phyloP scores from a whole-genome alignment of 768 basidiomycete species.

The Coprinopsis sp. region DNA sequence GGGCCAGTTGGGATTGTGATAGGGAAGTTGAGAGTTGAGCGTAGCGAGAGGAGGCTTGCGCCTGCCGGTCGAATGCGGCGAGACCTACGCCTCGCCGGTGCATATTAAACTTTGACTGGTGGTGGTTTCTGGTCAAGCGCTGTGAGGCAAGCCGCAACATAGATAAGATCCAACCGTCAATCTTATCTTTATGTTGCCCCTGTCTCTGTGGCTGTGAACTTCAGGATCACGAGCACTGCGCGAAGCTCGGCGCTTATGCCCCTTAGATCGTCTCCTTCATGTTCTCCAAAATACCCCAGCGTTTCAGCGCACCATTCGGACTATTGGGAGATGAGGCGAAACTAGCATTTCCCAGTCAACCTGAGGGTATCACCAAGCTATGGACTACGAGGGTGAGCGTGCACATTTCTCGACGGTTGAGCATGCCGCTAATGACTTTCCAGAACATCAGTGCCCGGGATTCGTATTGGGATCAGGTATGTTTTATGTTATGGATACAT shows the following conservation, averaged over 20 bases:
- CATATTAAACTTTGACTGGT: slow-evolving; percentile 42
- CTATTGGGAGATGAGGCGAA: slow-evolving; percentile 83
- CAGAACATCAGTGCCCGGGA: slow-evolving; percentile 76
- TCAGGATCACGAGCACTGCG: not conserved
- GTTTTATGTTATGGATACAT: slow-evolving; percentile 16
- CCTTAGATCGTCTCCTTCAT: slow-evolving; percentile 27
- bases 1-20: slow-evolving; percentile 69
- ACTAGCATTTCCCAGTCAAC: slow-evolving; percentile 80
- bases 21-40: slow-evolving; percentile 76
- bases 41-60: slow-evolving; percentile 76
- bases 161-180: not conserved
- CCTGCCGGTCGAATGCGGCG: slow-evolving; percentile 86
- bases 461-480: slow-evolving; percentile 87
- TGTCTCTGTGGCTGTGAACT: not conserved
- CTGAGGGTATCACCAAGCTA: slow-evolving; percentile 74
- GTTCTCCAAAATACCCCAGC: slow-evolving; percentile 71
- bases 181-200: not conserved
- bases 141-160: not conserved
- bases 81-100: slow-evolving; percentile 81
- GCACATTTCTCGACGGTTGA: not conserved
- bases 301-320: slow-evolving; percentile 71
- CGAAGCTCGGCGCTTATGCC: not conserved
- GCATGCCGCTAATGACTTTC: slow-evolving; percentile 2
- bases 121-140: not conserved
- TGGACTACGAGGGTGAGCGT: slow-evolving; percentile 64